Conservation (phyloP, 306 rosid species). For the Phaseolus lunatus region DNA sequence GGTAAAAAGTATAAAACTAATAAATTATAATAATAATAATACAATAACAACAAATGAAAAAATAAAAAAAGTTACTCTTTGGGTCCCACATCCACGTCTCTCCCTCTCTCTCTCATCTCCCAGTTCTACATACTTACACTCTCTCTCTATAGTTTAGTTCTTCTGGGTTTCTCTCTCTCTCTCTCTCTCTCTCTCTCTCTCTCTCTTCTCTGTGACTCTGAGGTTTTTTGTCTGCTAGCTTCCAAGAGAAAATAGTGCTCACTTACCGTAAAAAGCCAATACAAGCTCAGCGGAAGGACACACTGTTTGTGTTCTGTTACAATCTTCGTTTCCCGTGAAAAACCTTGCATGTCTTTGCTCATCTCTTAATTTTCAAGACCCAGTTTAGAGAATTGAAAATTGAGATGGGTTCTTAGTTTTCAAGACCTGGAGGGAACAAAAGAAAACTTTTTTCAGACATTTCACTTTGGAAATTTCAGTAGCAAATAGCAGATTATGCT, state of each 20-base stretch:
- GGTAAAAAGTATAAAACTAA: not conserved
- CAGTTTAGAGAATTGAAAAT: constrained; percentile 20
- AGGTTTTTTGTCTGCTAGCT: constrained; percentile 47
- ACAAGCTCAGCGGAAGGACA: constrained; percentile 30
- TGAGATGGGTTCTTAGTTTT: constrained; percentile 34
- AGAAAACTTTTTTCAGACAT: constrained; percentile 29
- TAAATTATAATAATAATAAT: not conserved
- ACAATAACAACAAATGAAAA: not conserved
- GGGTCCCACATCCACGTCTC: constrained; percentile 29
- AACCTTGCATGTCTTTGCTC: constrained; percentile 33
- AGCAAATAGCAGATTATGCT: constrained; percentile 40
- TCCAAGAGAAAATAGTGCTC: constrained; percentile 15
- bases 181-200: constrained; percentile 37
- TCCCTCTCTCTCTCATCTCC: constrained; percentile 8
- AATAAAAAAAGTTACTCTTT: not conserved
- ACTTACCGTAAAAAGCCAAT: not conserved
- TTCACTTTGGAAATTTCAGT: constrained; percentile 48
- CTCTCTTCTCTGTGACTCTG: constrained; percentile 37
- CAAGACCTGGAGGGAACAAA: constrained; percentile 22
- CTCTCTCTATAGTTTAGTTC: constrained; percentile 26
- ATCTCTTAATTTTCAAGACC: constrained; percentile 18
- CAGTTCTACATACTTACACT: not conserved
- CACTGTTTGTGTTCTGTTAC: constrained; percentile 32
- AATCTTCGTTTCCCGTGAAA: constrained; percentile 19
- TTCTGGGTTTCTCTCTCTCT: not conserved